Evolutionary conservation across 768 basidiomycete species (phyloP), one percentile per base, ranked within the genome.

Genomic region (Boletus rubroflammeus): DNA sequence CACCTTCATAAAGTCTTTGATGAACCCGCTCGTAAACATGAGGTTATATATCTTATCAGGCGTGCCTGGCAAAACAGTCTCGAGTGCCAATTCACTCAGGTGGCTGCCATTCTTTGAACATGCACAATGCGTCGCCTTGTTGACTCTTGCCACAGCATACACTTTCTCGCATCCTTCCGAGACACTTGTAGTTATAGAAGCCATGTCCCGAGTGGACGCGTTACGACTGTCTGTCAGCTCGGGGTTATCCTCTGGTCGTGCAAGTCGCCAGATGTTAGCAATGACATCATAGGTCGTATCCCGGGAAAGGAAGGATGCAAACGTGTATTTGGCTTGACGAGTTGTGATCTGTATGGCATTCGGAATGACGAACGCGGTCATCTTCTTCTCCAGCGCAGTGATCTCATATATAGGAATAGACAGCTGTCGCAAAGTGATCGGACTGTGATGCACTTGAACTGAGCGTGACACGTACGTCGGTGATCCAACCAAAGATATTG

Each of bases 401-500:
- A 98, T 85, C 65, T 97, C 93, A 67, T 85, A 81, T 58, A 97
- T 93, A 7, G 95, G 88, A 54, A 98, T 84, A 40, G 85, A 85
- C 59, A 95, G 77, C 93, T 95, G 68, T 47, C 59, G 15, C 3
- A 50, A 47, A 47, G 36, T 32, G 35, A 23, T 60, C 50, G 62
- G 57, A 51, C 51, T 23, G 44, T 9, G 50, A 42, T 53, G 35
- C 50, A 46, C 5, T 31, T 28, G 3, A 21, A 25, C 26, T 53
- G 10, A 26, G 29, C 42, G 44, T 29, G 13, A 34, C 0, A 77
- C 94, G 71, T 70, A 96, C 95, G 67, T 96, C 86, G 28, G 96
- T 98, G 46, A 97, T 88, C 97, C 96, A 98, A 40, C 97, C 96
- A 71, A 98, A 96, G 41, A 98, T 98, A 67, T 98, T 98, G 40